Evolutionary conservation across 2,329 filamentous ascomycete genomes (phyloP).

Genomic region (Pseudogymnoascus sp.): DNA sequence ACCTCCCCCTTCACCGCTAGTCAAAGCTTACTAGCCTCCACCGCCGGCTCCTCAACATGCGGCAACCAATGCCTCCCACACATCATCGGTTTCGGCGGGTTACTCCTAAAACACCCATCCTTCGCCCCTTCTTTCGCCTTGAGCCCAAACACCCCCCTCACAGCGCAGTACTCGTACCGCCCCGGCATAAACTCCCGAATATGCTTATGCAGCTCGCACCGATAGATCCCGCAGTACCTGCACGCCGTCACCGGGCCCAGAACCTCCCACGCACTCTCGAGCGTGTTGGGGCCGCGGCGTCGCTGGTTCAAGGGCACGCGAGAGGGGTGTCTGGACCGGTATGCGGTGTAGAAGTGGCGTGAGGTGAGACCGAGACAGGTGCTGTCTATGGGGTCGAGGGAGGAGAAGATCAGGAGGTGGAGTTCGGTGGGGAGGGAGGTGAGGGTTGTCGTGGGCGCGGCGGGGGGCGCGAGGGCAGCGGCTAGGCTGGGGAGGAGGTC

Average conservation of each 20-base stretch:
- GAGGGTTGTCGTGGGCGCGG: constrained; percentile 25
- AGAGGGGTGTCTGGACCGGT: constrained; percentile 45
- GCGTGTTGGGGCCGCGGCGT: constrained; percentile 52
- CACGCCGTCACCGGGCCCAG: constrained; percentile 52
- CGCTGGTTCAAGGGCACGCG: constrained; percentile 48
- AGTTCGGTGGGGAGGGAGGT: constrained; percentile 50
- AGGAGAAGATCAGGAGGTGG: constrained; percentile 52
- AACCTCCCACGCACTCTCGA: constrained; percentile 56
- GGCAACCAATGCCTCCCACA: constrained; percentile 44
- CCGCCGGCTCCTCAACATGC: neutral
- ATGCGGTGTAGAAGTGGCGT: constrained; percentile 50
- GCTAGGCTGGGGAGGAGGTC: neutral
- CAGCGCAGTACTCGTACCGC: constrained; percentile 50
- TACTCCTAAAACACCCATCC: constrained; percentile 50
- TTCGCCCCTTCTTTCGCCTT: constrained; percentile 39
- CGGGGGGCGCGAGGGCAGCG: neutral
- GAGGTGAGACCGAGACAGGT: constrained; percentile 53
- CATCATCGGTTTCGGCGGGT: constrained; percentile 48
- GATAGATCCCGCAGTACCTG: constrained; percentile 51
- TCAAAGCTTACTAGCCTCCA: neutral
- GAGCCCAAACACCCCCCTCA: constrained; percentile 49
- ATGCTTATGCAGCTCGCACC: constrained; percentile 57
- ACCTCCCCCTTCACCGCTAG: too few species aligned
- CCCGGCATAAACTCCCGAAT: constrained; percentile 52
- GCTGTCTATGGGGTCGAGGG: constrained; percentile 56